Percentiles rank a stretch among this genome's conserved stretches.
phyloP scores from a whole-genome alignment of 371 early-diverging fungal genomes.

The Lichtheimia ramosa region DNA sequence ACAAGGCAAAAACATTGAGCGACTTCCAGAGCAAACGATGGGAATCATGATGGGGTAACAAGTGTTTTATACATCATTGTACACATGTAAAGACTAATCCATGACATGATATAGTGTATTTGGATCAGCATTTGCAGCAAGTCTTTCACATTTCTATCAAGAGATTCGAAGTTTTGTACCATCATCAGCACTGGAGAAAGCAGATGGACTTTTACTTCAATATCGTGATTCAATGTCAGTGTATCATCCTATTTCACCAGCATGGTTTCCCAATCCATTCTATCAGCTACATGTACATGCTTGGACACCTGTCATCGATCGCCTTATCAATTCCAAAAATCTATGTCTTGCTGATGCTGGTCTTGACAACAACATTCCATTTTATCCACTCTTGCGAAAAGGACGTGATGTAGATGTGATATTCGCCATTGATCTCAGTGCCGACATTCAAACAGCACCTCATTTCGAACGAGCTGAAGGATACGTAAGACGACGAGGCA shows the following conservation, averaged over 20 bases:
- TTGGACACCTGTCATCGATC: constrained; percentile 17
- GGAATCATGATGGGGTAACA: constrained; percentile 59
- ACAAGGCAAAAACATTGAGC: constrained; percentile 54
- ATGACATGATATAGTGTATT: constrained; percentile 23
- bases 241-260: constrained; percentile 57
- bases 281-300: constrained; percentile 29
- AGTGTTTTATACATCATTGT: too few species aligned
- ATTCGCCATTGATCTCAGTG: constrained; percentile 69
- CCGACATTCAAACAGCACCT: constrained; percentile 66
- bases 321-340: constrained; percentile 24
- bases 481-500: constrained; percentile 52
- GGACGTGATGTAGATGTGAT: constrained; percentile 71
- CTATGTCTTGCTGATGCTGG: constrained; percentile 75
- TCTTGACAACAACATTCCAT: constrained; percentile 76
- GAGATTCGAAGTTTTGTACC: constrained; percentile 53
- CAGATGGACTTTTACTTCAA: constrained; percentile 39
- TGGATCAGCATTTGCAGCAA: constrained; percentile 71
- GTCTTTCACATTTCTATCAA: constrained; percentile 61
- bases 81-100: too few species aligned
- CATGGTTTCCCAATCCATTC: constrained; percentile 58
- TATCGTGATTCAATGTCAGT: constrained; percentile 46
- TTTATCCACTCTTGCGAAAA: constrained; percentile 66
- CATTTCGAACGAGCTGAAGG: constrained; percentile 69
- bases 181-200: constrained; percentile 24
- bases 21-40: constrained; percentile 62